Base-by-base conservation (phyloP, 2,329 filamentous ascomycete genomes). In the Onygenales sp. region DNA sequence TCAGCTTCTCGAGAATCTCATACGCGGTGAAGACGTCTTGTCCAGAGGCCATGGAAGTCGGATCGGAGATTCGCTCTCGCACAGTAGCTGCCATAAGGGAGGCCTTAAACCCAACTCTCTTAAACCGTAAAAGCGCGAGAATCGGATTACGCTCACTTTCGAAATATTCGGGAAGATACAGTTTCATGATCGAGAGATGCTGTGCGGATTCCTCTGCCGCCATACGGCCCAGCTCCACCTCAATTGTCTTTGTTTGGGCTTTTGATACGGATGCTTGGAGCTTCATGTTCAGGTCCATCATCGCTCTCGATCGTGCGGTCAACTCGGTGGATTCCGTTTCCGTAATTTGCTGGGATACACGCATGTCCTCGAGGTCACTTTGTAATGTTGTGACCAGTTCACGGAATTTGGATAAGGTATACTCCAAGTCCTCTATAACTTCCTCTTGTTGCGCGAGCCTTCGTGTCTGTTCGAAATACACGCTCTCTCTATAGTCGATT, bases 201-300 rank as follows among this genome's bases (percentile, higher is more conserved):
- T 96, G 87, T 40, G 84, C 79, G 2, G 90, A 88, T 72, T 97
- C 89, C 62, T 94, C 86, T 0, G 91, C 90, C 62, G 95, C 89
- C 65, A 97, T 80, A 53, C 87, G 85, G 51, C 86, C 82, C 54
- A 97, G 75, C 67, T 97, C 91, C 33, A 96, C 77, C 60, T 96
- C 91, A 57, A 98, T 95, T 0, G 90, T 90, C 74, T 95, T 97
- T 63, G 88, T 85, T 67, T 95, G 92, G 2, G 92, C 87, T 74
- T 95, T 95, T 42, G 89, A 82, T 9, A 90, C 90, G 10, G 90
- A 94, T 53, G 87, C 81, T 65, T 95, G 92, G 43, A 98, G 79
- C 71, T 95, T 94, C 79, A 92, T 82, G 69, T 97, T 97, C 45
- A 98, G 79, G 64, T 98, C 92, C 82, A 95, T 87, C 86, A 98